Conservation (phyloP, 495 filamentous ascomycete genomes). For the Neurospora africana region DNA sequence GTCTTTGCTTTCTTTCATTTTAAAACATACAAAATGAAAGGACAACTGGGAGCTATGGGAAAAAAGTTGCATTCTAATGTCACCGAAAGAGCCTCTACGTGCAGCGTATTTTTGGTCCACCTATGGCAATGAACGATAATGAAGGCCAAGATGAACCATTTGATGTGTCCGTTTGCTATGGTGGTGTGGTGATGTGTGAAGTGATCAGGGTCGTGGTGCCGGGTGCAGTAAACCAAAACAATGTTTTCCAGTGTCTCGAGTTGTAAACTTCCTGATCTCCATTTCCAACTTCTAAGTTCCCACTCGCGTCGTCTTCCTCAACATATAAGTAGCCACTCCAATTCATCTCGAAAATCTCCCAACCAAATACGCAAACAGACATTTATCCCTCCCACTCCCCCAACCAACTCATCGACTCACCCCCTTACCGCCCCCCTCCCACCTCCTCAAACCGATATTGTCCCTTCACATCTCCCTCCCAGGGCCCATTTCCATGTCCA, state of each 20-base stretch:
- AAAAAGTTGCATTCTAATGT: constrained; percentile 10
- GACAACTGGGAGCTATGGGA: constrained; percentile 19
- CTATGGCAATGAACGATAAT: background rate
- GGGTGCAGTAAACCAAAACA: background rate
- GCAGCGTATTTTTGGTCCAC: background rate
- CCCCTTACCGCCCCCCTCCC: background rate
- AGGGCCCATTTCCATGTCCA: background rate
- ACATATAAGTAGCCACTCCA: background rate
- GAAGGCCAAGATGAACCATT: background rate
- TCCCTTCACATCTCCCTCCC: background rate
- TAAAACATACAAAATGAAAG: constrained; percentile 16
- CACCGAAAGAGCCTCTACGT: background rate
- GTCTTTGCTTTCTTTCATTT: constrained; percentile 29
- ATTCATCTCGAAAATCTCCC: background rate
- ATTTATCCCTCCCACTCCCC: background rate
- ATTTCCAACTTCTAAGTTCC: background rate
- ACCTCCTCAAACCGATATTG: background rate
- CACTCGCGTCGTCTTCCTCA: background rate
- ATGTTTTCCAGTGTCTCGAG: background rate
- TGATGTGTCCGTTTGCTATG: background rate
- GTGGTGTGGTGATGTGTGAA: background rate
- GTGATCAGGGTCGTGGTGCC: background rate
- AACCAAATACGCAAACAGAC: too few relatives aligned
- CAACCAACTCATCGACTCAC: background rate
- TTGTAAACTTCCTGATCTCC: background rate